Evolutionary conservation across 2,329 filamentous ascomycete genomes (phyloP).

Genomic region (Aspergillus hiratsukae): DNA sequence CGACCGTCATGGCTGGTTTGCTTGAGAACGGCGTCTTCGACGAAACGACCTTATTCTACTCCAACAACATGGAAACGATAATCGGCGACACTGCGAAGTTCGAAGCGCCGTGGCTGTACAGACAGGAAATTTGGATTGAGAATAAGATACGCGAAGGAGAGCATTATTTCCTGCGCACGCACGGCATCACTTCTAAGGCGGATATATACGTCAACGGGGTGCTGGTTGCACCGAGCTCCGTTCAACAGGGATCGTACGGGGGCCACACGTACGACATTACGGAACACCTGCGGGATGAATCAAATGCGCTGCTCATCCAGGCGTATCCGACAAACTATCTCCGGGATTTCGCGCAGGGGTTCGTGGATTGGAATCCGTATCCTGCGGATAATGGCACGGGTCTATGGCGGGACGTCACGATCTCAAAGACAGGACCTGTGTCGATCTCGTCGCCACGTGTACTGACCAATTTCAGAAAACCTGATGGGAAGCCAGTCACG

Average conservation of each 20-base stretch:
- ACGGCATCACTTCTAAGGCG: conserved; percentile 58
- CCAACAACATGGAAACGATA: conserved; percentile 42
- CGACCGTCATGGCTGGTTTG: conserved; percentile 56
- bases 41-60: conserved; percentile 54
- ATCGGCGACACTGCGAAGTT: conserved; percentile 46
- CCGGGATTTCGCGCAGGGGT: conserved; percentile 56
- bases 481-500: conserved; percentile 33
- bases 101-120: conserved; percentile 55
- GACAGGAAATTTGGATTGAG: conserved; percentile 47
- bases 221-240: conserved; percentile 45
- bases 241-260: conserved; percentile 54
- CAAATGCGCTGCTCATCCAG: conserved; percentile 51
- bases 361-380: conserved; percentile 60
- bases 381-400: conserved; percentile 61
- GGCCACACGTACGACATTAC: conserved; percentile 56
- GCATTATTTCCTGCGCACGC: conserved; percentile 52
- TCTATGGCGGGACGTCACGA: conserved; percentile 56
- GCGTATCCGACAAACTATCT: conserved; percentile 58
- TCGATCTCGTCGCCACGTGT: conserved; percentile 44
- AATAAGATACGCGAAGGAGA: conserved; percentile 23
- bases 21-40: conserved; percentile 50
- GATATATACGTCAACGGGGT: conserved; percentile 58
- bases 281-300: conserved; percentile 27
- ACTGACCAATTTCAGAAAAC: conserved; percentile 38
- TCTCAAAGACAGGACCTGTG: conserved; percentile 53